Evolutionary conservation across 1,284 basidiomycete genomes (phyloP), one percentile per base, ranked within the genome.

Genomic region (Ustanciosporium gigantosporum): DNA sequence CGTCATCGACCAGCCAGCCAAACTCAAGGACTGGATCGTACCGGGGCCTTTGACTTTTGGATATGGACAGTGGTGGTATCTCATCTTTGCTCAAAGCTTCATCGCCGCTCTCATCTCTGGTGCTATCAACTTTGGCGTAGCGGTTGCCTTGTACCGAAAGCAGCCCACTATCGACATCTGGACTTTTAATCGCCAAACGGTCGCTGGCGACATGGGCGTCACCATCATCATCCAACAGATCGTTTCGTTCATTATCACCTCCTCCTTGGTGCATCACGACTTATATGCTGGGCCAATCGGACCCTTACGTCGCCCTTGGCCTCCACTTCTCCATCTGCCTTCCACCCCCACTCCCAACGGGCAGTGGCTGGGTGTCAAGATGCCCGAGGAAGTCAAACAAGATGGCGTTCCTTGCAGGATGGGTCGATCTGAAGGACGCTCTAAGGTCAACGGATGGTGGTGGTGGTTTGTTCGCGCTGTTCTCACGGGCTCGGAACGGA

Each of bases 121-220:
- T 9, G 60, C 66, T 2, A 70, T 74, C 66, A 76, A 76, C 41
- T 76, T 76, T 44, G 73, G 67, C 17, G 64, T 75, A 6, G 71
- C 69, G 1, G 58, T 66, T 0, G 70, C 68, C 11, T 60, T 67
- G 25, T 76, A 69, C 41, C 57, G 46, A 16, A 51, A 44, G 15
- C 36, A 55, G n/a, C 27, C 40, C 2, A 56, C 58, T 5, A 56
- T 72, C 36, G 25, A 57, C 41, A 41, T 74, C 25, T 76, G 73
- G 73, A 59, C 56, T 2, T 57, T 74, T n/a, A 25, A 50, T 8
- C 56, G 60, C 2, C 64, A 70, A 20, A 74, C 73, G 0, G 58
- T 76, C 11, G 72, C 70, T 2, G 73, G 73, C 6, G 73, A 74
- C 40, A 73, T 76, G 72, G 73, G 73, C 7, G 71, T 76, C 15